Base-by-base conservation (phyloP, 441 rosid species). In the Bruguiera hainesii region DNA sequence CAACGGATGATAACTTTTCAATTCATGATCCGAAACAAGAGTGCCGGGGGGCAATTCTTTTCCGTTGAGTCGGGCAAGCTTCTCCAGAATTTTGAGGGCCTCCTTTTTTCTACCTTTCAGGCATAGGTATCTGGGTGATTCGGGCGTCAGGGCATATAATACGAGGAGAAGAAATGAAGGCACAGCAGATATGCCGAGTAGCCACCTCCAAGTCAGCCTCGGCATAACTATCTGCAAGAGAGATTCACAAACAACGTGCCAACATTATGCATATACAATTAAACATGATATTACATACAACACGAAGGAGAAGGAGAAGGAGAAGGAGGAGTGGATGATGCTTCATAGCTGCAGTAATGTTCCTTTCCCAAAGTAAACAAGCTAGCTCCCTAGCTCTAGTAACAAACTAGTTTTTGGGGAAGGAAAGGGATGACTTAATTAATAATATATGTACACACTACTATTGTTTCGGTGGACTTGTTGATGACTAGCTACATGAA, bases 51-150 rank as follows among this genome's bases (percentile, higher is more conserved):
- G 89, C 62, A 84, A 70, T 56, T 55, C 50, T 23, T 55, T 80
- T 46, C 75, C 79, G 55, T 87, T 87, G 49, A 70, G 26, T 67
- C 66, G 75, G 33, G 85, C 84, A 63, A 85, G 75, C 64, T 63
- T 80, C 74, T 80, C 84, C 71, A 87, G 71, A 67, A 87, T 68
- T 64, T 28, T 42, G 28, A 71, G 57, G 63, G 91, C 91, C 5
- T 85, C 86, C 6, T 67, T 61, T 33, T 75, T 84, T 78, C 76
- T 76, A 29, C 84, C 86, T 83, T 80, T 83, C 71, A 77, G 70
- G 76, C 87, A 87, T 37, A 87, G 71, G 67, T 83, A 85, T 73
- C 89, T 80, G 13, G 89, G 92, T 16, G 92, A 87, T 67, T 87
- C 89, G 0, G 88, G 92, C 23, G 87, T 73, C 72, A 66, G 13